Evolutionary conservation across 495 filamentous ascomycete genomes (phyloP).

Genomic region (Xeromyces bisporus): DNA sequence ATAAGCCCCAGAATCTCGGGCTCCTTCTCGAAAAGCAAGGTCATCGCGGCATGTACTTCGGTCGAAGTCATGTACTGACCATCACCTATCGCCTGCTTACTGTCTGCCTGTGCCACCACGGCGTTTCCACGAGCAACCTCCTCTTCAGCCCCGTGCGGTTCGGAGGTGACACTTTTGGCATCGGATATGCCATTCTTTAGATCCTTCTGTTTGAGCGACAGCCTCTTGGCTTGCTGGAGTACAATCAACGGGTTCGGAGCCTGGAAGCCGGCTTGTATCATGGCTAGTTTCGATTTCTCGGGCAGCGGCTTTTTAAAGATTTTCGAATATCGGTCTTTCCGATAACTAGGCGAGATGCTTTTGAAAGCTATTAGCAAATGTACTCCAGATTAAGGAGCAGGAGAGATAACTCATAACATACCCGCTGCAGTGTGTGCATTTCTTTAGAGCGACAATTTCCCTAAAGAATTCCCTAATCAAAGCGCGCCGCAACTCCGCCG

Average conservation of each 20-base stretch:
- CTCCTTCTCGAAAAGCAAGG: constrained; percentile 73
- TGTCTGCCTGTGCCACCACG: constrained; percentile 16
- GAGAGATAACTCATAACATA: constrained; percentile 22
- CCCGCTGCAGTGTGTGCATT: constrained; percentile 60
- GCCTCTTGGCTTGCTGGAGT: constrained; percentile 23
- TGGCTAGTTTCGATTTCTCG: constrained; percentile 52
- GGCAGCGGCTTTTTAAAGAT: constrained; percentile 74
- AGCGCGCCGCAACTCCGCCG: constrained; percentile 52
- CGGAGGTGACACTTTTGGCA: constrained; percentile 12
- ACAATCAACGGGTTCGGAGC: constrained; percentile 43
- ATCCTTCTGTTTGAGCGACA: constrained; percentile 17
- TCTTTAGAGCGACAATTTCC: constrained; percentile 42
- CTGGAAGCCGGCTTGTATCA: constrained; percentile 52
- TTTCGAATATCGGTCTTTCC: constrained; percentile 76
- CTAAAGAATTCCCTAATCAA: constrained; percentile 69
- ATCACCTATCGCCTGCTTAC: constrained; percentile 16
- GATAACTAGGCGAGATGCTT: constrained; percentile 57
- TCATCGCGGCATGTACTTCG: constrained; percentile 60
- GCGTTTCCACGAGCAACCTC: constrained; percentile 47
- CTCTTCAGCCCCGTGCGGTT: constrained; percentile 44
- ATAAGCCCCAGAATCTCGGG: constrained; percentile 62
- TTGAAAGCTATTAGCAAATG: constrained; percentile 9
- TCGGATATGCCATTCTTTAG: constrained; percentile 10
- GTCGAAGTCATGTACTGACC: constrained; percentile 53
- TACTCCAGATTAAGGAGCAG: constrained; percentile 4